These are phyloP conservation scores for Nigrospora oryzae DNA, from an alignment of 2,329 filamentous ascomycete species.

Conservation along the genomic window DNA sequence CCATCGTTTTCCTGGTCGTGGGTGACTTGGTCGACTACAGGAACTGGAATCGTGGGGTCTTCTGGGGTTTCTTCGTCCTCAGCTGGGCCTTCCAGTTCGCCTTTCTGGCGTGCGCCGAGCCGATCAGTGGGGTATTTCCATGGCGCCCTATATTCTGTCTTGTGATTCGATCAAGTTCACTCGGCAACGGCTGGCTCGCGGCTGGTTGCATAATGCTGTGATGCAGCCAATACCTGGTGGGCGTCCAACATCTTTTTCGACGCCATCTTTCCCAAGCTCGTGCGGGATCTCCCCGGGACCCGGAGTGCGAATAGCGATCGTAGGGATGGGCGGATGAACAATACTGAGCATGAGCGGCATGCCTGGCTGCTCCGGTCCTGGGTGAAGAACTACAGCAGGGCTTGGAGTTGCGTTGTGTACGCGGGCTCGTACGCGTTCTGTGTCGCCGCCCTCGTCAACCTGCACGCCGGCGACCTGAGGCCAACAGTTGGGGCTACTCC, in stretches of 20 bases:
- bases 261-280: not conserved
- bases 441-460: not conserved
- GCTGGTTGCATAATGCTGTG: too few relatives aligned
- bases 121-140: not conserved
- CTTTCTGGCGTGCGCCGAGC: not conserved
- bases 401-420: not conserved
- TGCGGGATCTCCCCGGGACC: not conserved
- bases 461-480: not conserved
- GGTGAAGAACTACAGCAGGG: not conserved
- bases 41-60: slow-evolving; percentile 1
- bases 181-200: too few relatives aligned
- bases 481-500: not conserved
- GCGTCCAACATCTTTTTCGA: not conserved
- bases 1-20: not conserved
- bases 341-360: not conserved
- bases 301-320: not conserved
- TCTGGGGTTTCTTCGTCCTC: not conserved
- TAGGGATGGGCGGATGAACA: not conserved
- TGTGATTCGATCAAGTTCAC: not conserved
- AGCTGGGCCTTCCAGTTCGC: slow-evolving; percentile 1
- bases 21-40: slow-evolving; percentile 1
- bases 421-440: not conserved
- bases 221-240: not conserved
- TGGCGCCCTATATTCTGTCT: slow-evolving; percentile 1
- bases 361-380: not conserved